A percentile compares a stretch with the other conserved stretches of the same genome.
Evolutionary conservation across 2,329 filamentous ascomycete genomes (phyloP).

Genomic region (Ophiostoma himal-ulmi): DNA sequence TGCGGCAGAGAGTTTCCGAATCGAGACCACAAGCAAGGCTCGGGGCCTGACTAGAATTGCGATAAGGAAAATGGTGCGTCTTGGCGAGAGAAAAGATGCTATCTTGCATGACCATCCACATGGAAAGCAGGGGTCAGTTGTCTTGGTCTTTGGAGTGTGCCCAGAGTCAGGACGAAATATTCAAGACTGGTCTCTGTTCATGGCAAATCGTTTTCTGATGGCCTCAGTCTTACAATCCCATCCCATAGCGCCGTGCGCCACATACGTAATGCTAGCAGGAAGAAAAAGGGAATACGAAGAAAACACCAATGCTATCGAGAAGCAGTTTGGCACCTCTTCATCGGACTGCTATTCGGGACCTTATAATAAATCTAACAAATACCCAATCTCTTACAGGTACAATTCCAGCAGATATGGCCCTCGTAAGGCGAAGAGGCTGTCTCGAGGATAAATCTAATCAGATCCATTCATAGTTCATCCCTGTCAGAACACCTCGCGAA

Average conservation of each 20-base stretch:
- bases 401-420: not conserved
- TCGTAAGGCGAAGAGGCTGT: not conserved
- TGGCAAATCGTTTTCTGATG: not conserved
- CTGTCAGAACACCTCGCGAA: not conserved
- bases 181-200: not conserved
- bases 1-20: constrained; percentile 5
- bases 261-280: not conserved
- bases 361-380: too few species aligned
- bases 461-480: not conserved
- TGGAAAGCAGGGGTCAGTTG: not conserved
- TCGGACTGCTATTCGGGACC: too few species aligned
- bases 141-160: not conserved
- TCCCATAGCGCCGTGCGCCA: not conserved
- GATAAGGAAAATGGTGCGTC: constrained; percentile 5
- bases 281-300: not conserved
- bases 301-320: too few species aligned
- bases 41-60: not conserved
- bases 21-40: constrained; percentile 2
- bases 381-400: not conserved
- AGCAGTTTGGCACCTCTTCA: too few species aligned
- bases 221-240: not conserved
- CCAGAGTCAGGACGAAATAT: not conserved
- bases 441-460: not conserved
- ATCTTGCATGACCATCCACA: constrained; percentile 8
- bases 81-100: not conserved